Evolutionary conservation across 768 basidiomycete genomes (phyloP), one percentile per base, ranked within the genome.

Genomic region (Pilatotrama ljubarskyi): DNA sequence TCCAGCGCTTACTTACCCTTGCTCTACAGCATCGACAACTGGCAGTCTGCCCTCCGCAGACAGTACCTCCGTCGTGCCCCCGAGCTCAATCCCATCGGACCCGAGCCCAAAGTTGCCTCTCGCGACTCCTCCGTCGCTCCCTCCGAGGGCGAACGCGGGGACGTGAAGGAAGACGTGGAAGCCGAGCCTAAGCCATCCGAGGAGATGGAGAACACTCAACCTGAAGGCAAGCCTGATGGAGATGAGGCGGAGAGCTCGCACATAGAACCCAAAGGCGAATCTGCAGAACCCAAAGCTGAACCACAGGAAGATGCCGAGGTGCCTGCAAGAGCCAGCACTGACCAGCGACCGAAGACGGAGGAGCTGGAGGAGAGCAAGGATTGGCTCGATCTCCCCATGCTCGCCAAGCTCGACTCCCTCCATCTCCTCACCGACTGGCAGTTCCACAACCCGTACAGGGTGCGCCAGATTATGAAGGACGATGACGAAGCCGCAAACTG

Each of bases 341-440:
- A 65, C 25, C 25, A 61, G 10, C 32, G 26, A 2, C 48, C 40
- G 11, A 47, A 51, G 58, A 26, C 44, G 7, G 51, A 50, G 41
- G 50, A 41, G 24, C 63, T 69, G 41, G 77, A 75, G 57, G 78
- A 81, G 64, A 77, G 82, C 38, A 78, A 79, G 56, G 80, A 90
- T 68, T 93, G 91, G 91, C 75, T 84, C 43, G 79, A 87, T 43
- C 82, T 93, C 25, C 78, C 85, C 2, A 85, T 90, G 81, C 78
- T 86, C 40, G 74, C 75, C 35, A 91, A 92, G 73, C 81, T 95
- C 42, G 87, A 92, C 60, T 84, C 88, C 3, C 74, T 93, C 67
- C 83, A 91, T 64, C 75, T 82, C 15, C 75, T 94, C 49, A 81
- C 80, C 26, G 93, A 95, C 73, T 95, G 93, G 93, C 90, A 92